Base-by-base conservation (phyloP, 2,329 filamentous ascomycete species). In the Colletotrichum sojae region DNA sequence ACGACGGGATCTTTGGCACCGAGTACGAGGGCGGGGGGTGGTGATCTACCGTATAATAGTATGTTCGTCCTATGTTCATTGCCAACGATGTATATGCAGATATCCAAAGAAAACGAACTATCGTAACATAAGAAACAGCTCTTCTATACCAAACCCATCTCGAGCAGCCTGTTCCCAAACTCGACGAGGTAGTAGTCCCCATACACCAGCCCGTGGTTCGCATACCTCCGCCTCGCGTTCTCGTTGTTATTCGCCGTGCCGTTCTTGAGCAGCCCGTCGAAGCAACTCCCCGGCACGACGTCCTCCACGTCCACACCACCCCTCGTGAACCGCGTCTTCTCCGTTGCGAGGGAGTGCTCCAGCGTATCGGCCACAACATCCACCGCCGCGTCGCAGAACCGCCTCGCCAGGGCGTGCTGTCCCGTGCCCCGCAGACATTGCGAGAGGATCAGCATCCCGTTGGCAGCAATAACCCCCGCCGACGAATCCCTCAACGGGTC, bases 131-230 rank as follows among this genome's bases (percentile, higher is more conserved):
- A 36, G 10, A 10, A 36, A 36, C 8, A 10, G 4, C 8, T 36
- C 31, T 36, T 3, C 49, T 61, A 69, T 16, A 52, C 22, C 40
- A 76, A 55, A 2, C 78, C 77, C 77, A 82, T 77, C 43, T 75
- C 72, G 48, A 86, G 64, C n/a, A 86, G 71, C 54, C 81, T 79
- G 59, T 86, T 86, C 3, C 83, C 83, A 75, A 83, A 84, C 65
- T 84, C 82, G 5, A 85, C 70, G 53, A 86, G 72, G 69, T 81
- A 86, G 67, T 86, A 86, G 71, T 85, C 83, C 3, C 82, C 84
- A 73, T 86, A 86, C 2, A 86, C 83, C 8, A 86, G 71, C 0
- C 83, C 83, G 70, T 81, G 79, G 39, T 82, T 73, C 5, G 67
- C 71, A 49, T 79, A 79, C 46, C 74, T 62, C n/a, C 74, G 70